Percentiles rank a stretch among this genome's conserved stretches.
Conservation (phyloP, 768 basidiomycete species). For the Hirschioporus abietinus region DNA sequence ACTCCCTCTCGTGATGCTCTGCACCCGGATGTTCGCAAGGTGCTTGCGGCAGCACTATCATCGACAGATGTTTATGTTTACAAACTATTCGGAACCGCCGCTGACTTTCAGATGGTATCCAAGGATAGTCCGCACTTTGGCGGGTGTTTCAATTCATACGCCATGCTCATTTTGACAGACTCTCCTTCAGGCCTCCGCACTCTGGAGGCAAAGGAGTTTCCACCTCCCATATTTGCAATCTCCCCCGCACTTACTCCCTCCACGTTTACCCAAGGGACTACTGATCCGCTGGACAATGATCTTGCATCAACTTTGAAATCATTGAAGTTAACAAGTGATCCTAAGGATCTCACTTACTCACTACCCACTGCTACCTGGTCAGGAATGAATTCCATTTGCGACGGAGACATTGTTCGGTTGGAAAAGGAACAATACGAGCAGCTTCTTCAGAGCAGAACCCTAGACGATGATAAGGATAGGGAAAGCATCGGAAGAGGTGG, state of each 20-base stretch:
- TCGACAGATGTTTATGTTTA: constrained; percentile 52
- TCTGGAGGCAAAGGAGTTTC: constrained; percentile 64
- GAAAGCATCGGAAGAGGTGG: constrained; percentile 40
- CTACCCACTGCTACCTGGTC: constrained; percentile 34
- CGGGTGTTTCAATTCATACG: constrained; percentile 60
- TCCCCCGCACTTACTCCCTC: background rate
- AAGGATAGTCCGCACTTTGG: constrained; percentile 63
- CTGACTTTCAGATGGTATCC: constrained; percentile 80
- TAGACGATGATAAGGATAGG: constrained; percentile 14
- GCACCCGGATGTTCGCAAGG: constrained; percentile 44
- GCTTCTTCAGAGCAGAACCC: constrained; percentile 24
- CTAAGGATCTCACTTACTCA: constrained; percentile 21
- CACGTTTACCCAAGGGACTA: constrained; percentile 7
- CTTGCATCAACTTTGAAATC: constrained; percentile 37
- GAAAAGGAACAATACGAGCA: constrained; percentile 42
- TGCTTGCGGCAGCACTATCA: constrained; percentile 56
- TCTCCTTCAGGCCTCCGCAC: constrained; percentile 41
- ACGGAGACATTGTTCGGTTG: constrained; percentile 41
- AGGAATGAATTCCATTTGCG: constrained; percentile 33
- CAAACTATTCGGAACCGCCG: constrained; percentile 49
- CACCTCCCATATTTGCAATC: constrained; percentile 42
- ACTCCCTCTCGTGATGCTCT: constrained; percentile 22
- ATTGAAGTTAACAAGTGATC: constrained; percentile 33
- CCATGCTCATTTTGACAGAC: constrained; percentile 59
- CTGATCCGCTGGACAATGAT: constrained; percentile 30